These are phyloP conservation scores for Artemisia argyi DNA, from an alignment of 129 eudicot species.

Conservation along the genomic window DNA sequence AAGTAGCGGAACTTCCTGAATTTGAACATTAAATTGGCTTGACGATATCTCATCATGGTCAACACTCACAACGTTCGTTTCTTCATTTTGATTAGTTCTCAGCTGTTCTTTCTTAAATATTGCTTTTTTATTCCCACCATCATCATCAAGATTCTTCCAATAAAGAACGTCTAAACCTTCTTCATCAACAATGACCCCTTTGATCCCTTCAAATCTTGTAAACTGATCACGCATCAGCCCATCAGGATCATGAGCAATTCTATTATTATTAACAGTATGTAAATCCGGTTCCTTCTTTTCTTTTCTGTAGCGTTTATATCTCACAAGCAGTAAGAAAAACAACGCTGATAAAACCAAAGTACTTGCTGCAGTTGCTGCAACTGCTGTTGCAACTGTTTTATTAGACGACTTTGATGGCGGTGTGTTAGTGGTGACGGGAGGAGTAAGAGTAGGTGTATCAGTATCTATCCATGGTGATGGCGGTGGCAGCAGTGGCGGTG, in stretches of 20 bases:
- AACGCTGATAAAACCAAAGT: constrained; percentile 63
- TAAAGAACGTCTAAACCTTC: constrained; percentile 91
- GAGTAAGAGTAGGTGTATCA: constrained; percentile 18
- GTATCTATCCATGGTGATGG: constrained; percentile 3
- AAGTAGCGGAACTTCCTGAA: constrained; percentile 60
- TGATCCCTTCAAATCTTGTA: constrained; percentile 40
- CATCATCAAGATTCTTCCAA: constrained; percentile 71
- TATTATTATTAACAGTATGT: constrained; percentile 17
- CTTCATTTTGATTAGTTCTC: constrained; percentile 35
- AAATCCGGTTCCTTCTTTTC: constrained; percentile 22
- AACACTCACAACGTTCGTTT: constrained; percentile 39
- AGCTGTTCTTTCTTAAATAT: constrained; percentile 25
- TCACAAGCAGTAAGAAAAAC: constrained; percentile 49
- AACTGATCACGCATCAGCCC: constrained; percentile 41
- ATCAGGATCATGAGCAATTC: constrained; percentile 14
- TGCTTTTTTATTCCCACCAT: constrained; percentile 28
- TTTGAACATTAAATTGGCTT: constrained; percentile 28
- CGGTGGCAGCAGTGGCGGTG: constrained; percentile 24
- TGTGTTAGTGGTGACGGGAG: constrained; percentile 16
- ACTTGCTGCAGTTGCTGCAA: constrained; percentile 77
- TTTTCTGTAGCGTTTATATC: constrained; percentile 34
- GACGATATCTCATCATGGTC: constrained; percentile 21
- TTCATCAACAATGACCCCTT: constrained; percentile 82
- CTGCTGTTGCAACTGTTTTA: constrained; percentile 63
- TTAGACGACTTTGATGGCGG: constrained; percentile 33